A percentile compares a stretch with the other conserved stretches of the same genome.
phyloP scores from a whole-genome alignment of 2,329 filamentous ascomycete genomes.

The Pseudopyricularia javanii region DNA sequence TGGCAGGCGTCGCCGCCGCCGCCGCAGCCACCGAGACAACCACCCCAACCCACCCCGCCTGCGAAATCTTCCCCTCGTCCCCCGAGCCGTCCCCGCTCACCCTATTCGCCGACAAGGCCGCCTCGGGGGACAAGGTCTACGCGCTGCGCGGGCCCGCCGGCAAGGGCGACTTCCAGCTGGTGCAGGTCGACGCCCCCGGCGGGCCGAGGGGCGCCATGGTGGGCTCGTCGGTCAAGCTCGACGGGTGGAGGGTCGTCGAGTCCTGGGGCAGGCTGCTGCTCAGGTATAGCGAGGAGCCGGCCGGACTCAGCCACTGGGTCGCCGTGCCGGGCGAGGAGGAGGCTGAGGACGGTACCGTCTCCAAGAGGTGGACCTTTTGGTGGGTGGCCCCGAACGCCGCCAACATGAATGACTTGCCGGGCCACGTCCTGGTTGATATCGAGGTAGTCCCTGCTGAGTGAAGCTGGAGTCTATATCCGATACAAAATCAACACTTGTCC shows the following conservation, averaged over 20 bases:
- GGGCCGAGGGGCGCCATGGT: neutral
- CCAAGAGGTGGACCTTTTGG: neutral
- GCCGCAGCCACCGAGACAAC: neutral
- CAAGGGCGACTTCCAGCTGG: neutral
- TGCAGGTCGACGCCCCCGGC: neutral
- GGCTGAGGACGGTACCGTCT: neutral
- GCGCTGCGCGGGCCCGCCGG: neutral
- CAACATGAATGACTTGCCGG: neutral
- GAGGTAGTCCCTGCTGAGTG: neutral
- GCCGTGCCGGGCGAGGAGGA: neutral
- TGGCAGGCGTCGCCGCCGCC: neutral
- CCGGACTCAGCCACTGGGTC: neutral
- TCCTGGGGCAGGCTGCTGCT: neutral
- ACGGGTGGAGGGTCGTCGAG: neutral
- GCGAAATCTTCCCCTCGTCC: neutral
- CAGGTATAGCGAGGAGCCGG: neutral
- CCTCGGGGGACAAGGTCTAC: neutral
- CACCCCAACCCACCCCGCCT: neutral
- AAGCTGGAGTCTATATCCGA: neutral
- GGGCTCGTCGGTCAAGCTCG: neutral
- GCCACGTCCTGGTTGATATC: neutral
- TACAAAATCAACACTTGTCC: neutral
- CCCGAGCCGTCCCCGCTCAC: neutral
- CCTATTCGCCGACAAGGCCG: neutral
- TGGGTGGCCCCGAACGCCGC: neutral